phyloP scores from a whole-genome alignment of 176 grass and related monocot species.

The Olyra latifolia region DNA sequence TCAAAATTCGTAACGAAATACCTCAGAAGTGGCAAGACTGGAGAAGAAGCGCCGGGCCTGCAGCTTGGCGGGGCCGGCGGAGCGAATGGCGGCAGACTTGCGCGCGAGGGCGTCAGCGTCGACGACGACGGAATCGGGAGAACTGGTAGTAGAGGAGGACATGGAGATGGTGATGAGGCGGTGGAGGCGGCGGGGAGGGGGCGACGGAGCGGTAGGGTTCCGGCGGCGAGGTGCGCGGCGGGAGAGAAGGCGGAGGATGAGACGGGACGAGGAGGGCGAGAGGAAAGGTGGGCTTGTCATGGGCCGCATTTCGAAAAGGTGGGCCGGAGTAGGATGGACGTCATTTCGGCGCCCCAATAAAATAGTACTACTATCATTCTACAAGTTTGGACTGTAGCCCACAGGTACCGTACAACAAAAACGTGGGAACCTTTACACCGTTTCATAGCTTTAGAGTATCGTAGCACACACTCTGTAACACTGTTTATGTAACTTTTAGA shows the following conservation, averaged over 20 bases:
- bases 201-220: background rate
- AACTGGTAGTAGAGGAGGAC: background rate
- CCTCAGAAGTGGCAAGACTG: background rate
- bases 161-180: background rate
- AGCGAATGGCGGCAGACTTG: slow-evolving; percentile 51
- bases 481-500: too few relatives aligned
- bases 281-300: slow-evolving; percentile 35
- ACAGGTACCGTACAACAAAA: too few relatives aligned
- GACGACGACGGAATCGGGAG: slow-evolving; percentile 19
- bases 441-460: too few relatives aligned
- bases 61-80: slow-evolving; percentile 47
- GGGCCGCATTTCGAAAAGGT: slow-evolving; percentile 35
- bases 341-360: background rate
- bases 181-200: background rate
- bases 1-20: background rate
- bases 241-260: slow-evolving; percentile 33
- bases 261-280: slow-evolving; percentile 30
- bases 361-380: background rate
- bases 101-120: slow-evolving; percentile 26
- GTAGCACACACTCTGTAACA: too few relatives aligned
- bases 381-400: too few relatives aligned
- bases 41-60: slow-evolving; percentile 20
- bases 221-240: slow-evolving; percentile 34
- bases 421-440: too few relatives aligned
- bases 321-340: slow-evolving; percentile 12